These are phyloP conservation scores for Verbena officinalis DNA, from an alignment of 257 asterid genomes.

Conservation along the genomic window DNA sequence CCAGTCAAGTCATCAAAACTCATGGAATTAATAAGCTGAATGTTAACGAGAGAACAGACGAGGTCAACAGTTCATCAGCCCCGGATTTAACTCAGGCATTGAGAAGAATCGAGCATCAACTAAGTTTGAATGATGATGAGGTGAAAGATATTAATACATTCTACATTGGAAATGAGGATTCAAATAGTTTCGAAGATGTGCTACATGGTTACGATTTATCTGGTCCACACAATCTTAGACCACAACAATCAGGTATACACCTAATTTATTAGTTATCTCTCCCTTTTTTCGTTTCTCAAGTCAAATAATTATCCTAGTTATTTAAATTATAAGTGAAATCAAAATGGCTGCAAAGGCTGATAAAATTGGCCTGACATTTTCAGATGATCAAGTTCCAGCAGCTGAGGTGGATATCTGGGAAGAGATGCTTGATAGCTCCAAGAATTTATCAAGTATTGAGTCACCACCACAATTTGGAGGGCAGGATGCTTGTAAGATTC, in stretches of 20 bases:
- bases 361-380: constrained; percentile 39
- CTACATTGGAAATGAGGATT: constrained; percentile 47
- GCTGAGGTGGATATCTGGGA: constrained; percentile 61
- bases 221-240: constrained; percentile 40
- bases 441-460: constrained; percentile 39
- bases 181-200: constrained; percentile 46
- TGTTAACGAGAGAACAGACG: constrained; percentile 42
- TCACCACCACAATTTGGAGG: constrained; percentile 42
- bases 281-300: constrained; percentile 19
- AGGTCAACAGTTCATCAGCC: constrained; percentile 51
- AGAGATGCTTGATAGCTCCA: constrained; percentile 51
- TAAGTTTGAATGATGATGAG: constrained; percentile 78
- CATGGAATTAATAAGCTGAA: constrained; percentile 34
- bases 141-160: constrained; percentile 35
- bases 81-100: constrained; percentile 60
- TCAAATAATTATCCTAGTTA: constrained; percentile 9
- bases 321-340: constrained; percentile 11
- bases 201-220: constrained; percentile 45
- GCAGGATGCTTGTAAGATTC: constrained; percentile 52
- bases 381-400: constrained; percentile 47
- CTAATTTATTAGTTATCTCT: constrained; percentile 19
- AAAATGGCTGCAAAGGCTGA: constrained; percentile 27
- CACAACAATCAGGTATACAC: constrained; percentile 44
- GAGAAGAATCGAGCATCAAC: constrained; percentile 66
- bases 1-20: constrained; percentile 39